A percentile compares a stretch with the other conserved stretches of the same genome.
phyloP scores from a whole-genome alignment of 306 rosid genomes.

The Astragalus membranaceus region DNA sequence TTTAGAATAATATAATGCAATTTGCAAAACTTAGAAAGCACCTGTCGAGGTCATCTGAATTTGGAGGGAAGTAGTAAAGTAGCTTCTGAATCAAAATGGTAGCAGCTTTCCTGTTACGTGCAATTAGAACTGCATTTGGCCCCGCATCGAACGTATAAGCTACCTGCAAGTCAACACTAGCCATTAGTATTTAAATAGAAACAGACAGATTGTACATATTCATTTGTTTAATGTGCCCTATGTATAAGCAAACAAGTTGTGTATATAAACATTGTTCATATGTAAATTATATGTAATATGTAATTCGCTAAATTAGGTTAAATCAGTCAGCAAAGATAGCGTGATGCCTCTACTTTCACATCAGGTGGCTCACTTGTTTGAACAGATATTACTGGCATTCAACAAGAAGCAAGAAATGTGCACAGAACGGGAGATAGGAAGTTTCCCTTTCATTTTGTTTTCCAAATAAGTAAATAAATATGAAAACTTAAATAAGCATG shows the following conservation, averaged over 20 bases:
- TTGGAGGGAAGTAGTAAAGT: constrained; percentile 89
- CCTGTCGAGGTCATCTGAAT: constrained; percentile 71
- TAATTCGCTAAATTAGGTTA: neutral
- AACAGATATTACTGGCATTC: neutral
- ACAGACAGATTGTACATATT: neutral
- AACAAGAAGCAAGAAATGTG: neutral
- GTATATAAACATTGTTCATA: too few relatives aligned
- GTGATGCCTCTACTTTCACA: neutral
- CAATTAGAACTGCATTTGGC: constrained; percentile 87
- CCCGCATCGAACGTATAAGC: constrained; percentile 99
- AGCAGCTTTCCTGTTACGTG: constrained; percentile 79
- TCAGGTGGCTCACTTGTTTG: neutral
- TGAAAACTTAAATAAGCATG: neutral
- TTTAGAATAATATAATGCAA: constrained; percentile 4
- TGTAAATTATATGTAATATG: neutral
- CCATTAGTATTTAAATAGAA: neutral
- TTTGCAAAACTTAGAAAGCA: constrained; percentile 23
- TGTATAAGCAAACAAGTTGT: neutral
- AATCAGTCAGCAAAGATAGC: neutral
- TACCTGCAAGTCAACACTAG: constrained; percentile 48
- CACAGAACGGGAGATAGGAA: neutral
- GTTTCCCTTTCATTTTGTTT: neutral
- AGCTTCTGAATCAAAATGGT: constrained; percentile 75
- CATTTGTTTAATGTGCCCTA: neutral
- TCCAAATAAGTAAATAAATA: neutral